Base-by-base conservation (phyloP, 202 grass and related monocot genomes). In the Setaria italica region DNA sequence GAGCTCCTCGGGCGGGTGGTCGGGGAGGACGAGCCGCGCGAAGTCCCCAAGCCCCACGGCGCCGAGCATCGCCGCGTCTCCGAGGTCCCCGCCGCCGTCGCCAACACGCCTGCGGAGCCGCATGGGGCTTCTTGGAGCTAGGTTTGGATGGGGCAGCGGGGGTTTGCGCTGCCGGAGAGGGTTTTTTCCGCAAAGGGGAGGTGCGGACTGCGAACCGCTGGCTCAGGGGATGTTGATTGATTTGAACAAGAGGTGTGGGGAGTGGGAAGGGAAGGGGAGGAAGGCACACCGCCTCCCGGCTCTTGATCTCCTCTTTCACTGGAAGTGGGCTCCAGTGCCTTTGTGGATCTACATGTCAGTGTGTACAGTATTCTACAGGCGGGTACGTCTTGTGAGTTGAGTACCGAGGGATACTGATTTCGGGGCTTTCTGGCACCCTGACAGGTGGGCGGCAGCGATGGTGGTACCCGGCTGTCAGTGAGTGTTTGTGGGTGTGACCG, bases 121-220 rank as follows among this genome's bases (percentile, higher is more conserved):
- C 89, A 84, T 87, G 33, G 39, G 21, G 0, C 1, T 10, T 11
- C 4, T 17, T 2, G 34, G 32, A 7, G 75, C 47, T 87, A 71
- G 62, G 76, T 81, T 81, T 87, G 84, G 82, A 9, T 42, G 54
- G 46, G 30, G 70, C 21, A 42, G 34, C 10, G 25, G 2, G 20
- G 16, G 57, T 64, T 43, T 80, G 33, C 45, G 84, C 74, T 7
- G 51, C 85, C 84, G 50, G 74, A n/a, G 55, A 80, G 70, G 85
- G 89, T 77, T 62, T 90, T 90, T 79, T 53, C 69, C 11, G 56
- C 53, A 80, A 84, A 76, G 14, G 33, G 80, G n/a, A 60, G 11
- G 45, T 0, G 46, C 1, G 0, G 67, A 11, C 16, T 50, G 37
- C 20, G 43, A 60, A 65, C 30, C 32, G 63, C 63, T 6, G 63